Evolutionary conservation across 1,284 basidiomycete species (phyloP), one percentile per base, ranked within the genome.

Genomic region (Leccinum fuscescens): DNA sequence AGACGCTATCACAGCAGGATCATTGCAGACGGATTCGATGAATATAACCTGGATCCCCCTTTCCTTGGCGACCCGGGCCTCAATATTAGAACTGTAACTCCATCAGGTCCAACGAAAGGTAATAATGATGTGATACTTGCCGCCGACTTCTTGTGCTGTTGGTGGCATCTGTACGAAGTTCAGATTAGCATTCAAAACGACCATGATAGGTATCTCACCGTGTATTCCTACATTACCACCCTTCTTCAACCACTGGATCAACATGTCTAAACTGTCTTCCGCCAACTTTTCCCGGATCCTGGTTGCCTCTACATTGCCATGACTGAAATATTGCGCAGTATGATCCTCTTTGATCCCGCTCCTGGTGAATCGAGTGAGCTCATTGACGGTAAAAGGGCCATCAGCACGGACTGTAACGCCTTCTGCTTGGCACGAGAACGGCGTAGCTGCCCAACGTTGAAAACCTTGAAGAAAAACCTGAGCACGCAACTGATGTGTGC

Each of bases 191-290:
- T 62, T 35, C 64, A 64, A 37, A 63, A 65, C 52, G 15, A 57
- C 57, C 9, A 3, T n/a, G 31, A 52, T 46, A 39, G 31, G 62
- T 37, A 54, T 71, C 82, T 57, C 67, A 93, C 94, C 96, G 76
- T 98, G 96, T 67, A 99, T 98, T 7, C 94, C 97, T 35, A 99
- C 96, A 71, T 99, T 99, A 1, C 97, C 96, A 14, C 94, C 94
- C 48, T 90, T 86, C 77, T 93, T 95, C 58, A 99, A 78, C 96
- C 97, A 99, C 46, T 85, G 81, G 65, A 99, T 98, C 46, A 99
- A 78, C 84, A 93, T 94, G 67, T 99, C 96, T 50, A 99, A 78
- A 74, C 94, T 94, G 72, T 99, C 96, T 65, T 87, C 86, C 0
- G 97, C 94, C 59, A 99, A 83, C 67, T 84, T 80, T 69, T 98